Evolutionary conservation across 805 yeast genomes (phyloP).

Genomic region (Yarrowia keelungensis): DNA sequence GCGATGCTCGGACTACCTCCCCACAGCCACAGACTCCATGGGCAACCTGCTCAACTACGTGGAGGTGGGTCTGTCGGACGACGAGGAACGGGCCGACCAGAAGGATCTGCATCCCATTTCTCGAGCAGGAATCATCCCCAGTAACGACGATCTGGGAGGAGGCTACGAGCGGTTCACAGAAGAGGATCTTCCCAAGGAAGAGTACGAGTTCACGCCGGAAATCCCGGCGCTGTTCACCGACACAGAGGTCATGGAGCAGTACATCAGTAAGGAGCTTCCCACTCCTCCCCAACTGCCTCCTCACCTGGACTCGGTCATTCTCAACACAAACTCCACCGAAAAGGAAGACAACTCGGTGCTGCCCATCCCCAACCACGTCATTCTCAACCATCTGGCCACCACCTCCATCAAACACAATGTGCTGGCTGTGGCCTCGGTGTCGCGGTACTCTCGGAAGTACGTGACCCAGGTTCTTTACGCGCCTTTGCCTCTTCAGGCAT

Average conservation of each 20-base stretch:
- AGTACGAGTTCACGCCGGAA: slow-evolving; percentile 64
- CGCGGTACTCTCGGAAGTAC: slow-evolving; percentile 86
- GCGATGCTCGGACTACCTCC: slow-evolving; percentile 82
- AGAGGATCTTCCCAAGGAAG: slow-evolving; percentile 83
- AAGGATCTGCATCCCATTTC: slow-evolving; percentile 37
- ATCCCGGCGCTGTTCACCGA: slow-evolving; percentile 55
- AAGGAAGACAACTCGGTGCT: slow-evolving; percentile 87
- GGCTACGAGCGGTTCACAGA: slow-evolving; percentile 70
- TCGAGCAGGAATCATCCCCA: slow-evolving; percentile 35
- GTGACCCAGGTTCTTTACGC: slow-evolving; percentile 92
- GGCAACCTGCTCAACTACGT: slow-evolving; percentile 93
- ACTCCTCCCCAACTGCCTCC: slow-evolving; percentile 98
- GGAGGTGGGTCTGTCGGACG: slow-evolving; percentile 45
- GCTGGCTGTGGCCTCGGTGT: slow-evolving; percentile 88
- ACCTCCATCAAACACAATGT: slow-evolving; percentile 94
- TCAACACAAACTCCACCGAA: slow-evolving; percentile 73
- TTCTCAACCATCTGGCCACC: slow-evolving; percentile 90
- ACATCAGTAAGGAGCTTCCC: slow-evolving; percentile 55
- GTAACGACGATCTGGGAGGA: slow-evolving; percentile 37
- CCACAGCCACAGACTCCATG: slow-evolving; percentile 95
- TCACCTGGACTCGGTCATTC: slow-evolving; percentile 90
- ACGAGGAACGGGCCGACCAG: slow-evolving; percentile 30
- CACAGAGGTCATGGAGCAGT: slow-evolving; percentile 55
- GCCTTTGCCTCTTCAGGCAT: slow-evolving; percentile 61
- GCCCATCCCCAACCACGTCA: slow-evolving; percentile 94